phyloP scores from a whole-genome alignment of 2,329 filamentous ascomycete species.

The Alternaria dauci region DNA sequence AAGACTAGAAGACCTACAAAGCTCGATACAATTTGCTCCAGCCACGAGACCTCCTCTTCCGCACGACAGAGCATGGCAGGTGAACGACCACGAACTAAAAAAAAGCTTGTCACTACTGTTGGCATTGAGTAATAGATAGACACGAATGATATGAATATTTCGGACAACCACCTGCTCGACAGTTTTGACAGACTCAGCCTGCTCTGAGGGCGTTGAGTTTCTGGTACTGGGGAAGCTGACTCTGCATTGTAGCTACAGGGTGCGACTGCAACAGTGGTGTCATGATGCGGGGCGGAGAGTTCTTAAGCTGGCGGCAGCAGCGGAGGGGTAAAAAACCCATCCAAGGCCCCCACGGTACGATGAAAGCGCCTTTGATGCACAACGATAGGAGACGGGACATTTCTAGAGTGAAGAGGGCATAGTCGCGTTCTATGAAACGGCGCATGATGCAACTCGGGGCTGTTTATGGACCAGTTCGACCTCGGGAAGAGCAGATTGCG shows the following conservation, averaged over 20 bases:
- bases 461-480: constrained; percentile 25
- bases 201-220: neutral
- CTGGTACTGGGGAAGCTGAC: neutral
- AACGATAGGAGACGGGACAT: constrained; percentile 10
- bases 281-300: neutral
- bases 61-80: neutral
- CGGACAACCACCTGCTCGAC: neutral
- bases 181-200: neutral
- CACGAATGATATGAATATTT: constrained; percentile 17
- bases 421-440: constrained; percentile 8
- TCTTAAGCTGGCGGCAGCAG: constrained; percentile 31
- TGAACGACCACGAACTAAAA: neutral
- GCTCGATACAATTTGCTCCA: neutral
- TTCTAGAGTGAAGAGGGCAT: constrained; percentile 27
- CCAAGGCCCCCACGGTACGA: constrained; percentile 13
- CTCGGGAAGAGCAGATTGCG: constrained; percentile 39
- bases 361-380: constrained; percentile 3
- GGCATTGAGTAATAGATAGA: constrained; percentile 15
- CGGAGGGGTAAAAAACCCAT: constrained; percentile 20
- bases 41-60: constrained; percentile 11
- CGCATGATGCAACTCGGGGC: constrained; percentile 26
- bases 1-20: constrained; percentile 49
- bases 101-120: neutral
- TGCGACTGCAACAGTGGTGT: neutral
- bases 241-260: neutral